Base-by-base conservation (phyloP, 345 rosid species). In the Toxicodendron radicans region DNA sequence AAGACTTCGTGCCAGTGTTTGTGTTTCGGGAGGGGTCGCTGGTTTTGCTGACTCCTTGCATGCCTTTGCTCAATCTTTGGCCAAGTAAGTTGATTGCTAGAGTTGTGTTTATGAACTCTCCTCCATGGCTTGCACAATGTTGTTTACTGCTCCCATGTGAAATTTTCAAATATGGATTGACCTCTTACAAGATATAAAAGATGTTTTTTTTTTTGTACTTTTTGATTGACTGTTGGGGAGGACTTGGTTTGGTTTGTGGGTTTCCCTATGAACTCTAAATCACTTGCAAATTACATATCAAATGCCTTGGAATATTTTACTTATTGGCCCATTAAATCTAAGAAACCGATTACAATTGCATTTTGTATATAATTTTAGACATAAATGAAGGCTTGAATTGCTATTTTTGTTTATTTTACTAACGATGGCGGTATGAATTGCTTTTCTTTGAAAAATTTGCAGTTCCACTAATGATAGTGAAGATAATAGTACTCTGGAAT, bases 11-110 rank as follows among this genome's bases (percentile, higher is more conserved):
- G 84, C 68, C 75, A 90, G 93, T 82, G 87, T 92, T 35, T 83
- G 72, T 84, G 79, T 84, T 43, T 75, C 90, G 5, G 92, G 88
- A 71, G 91, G 90, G 32, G 91, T 92, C 64, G 79, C 88, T 75
- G 88, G 84, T 77, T 88, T 96, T 85, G 89, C 89, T 71, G 97
- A 93, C 74, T 87, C 98, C 56, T 76, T 93, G 83, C 81, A 79
- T 76, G 73, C 90, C 70, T 86, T 96, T 60, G 97, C 97, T 79
- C 98, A 93, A 83, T 89, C 98, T 73, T 65, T 96, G 87, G 82
- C 91, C 82, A 93, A 85, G 99, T 96, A 85, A 89, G 91, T 78
- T 80, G 62, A 76, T 62, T 21, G 64, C 66, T 76, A 32, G 20
- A 64, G 41, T 76, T 48, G 45, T 27, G 4, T 16, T 58, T 64